Evolutionary conservation across 2,329 filamentous ascomycete genomes (phyloP).

Genomic region (Tolypocladium guangdongense): DNA sequence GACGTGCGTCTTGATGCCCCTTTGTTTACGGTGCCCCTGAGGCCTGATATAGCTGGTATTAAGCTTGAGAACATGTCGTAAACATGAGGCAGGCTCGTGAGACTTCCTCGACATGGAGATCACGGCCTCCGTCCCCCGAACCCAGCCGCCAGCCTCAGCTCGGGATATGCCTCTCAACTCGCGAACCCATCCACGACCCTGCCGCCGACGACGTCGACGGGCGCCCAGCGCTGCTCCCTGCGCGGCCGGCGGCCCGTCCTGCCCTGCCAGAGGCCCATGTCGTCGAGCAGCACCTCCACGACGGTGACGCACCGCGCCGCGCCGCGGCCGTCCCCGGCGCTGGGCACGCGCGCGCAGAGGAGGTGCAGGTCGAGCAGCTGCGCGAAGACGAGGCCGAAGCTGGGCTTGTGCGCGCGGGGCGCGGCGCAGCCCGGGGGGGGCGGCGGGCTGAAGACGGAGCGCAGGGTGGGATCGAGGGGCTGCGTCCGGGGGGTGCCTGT

Average conservation of each 20-base stretch:
- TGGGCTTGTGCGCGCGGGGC: conserved; percentile 31
- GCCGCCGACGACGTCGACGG: conserved; percentile 30
- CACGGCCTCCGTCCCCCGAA: conserved; percentile 20
- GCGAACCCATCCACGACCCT: conserved; percentile 29
- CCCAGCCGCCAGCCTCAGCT: conserved; percentile 17
- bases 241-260: conserved; percentile 15
- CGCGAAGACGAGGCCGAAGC: conserved; percentile 43
- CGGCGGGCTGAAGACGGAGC: conserved; percentile 36
- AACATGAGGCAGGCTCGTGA: no score
- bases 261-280: conserved; percentile 33
- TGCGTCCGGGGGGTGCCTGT: neutral
- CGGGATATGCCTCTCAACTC: conserved; percentile 5
- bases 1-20: neutral
- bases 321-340: conserved; percentile 27
- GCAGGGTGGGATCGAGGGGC: conserved; percentile 30
- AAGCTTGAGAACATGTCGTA: neutral
- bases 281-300: conserved; percentile 41
- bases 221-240: conserved; percentile 45
- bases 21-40: neutral
- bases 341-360: conserved; percentile 35
- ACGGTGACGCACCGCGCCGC: conserved; percentile 25
- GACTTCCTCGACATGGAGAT: neutral
- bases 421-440: conserved; percentile 8
- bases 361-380: conserved; percentile 45
- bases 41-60: no score